phyloP scores from a whole-genome alignment of 768 basidiomycete genomes.

The Pisolithus microcarpus region DNA sequence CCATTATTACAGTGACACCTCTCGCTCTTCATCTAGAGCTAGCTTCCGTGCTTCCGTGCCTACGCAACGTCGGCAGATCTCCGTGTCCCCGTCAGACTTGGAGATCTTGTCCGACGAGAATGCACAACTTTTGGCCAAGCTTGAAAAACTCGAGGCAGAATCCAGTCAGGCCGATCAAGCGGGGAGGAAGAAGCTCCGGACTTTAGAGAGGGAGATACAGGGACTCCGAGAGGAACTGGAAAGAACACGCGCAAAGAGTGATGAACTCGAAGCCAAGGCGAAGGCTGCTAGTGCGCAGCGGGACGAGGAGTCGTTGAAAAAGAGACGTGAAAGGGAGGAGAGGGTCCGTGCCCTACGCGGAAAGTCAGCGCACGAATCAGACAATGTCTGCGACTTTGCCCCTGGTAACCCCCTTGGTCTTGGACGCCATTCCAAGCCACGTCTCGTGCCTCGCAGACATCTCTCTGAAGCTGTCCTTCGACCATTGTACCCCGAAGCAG shows the following conservation, averaged over 20 bases:
- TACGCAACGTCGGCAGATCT: conserved; percentile 36
- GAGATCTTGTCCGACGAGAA: conserved; percentile 76
- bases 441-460: conserved; percentile 19
- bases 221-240: conserved; percentile 70
- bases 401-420: conserved; percentile 39
- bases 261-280: conserved; percentile 64
- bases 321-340: conserved; percentile 37
- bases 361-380: conserved; percentile 25
- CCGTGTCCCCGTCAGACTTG: conserved; percentile 63
- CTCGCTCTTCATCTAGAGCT: conserved; percentile 15
- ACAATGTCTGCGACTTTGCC: conserved; percentile 51
- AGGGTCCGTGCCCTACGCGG: conserved; percentile 48
- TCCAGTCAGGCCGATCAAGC: conserved; percentile 56
- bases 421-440: conserved; percentile 12
- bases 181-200: conserved; percentile 62
- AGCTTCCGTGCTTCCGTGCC: conserved; percentile 15
- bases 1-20: conserved; percentile 24
- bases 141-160: conserved; percentile 71
- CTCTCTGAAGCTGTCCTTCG: conserved; percentile 21
- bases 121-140: conserved; percentile 65
- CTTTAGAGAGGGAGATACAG: conserved; percentile 76
- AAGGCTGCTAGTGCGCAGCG: conserved; percentile 31
- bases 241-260: conserved; percentile 60
- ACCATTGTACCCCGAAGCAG: conserved; percentile 6
- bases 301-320: conserved; percentile 26